Base-by-base conservation (phyloP, 495 filamentous ascomycete species). In the Bacidia gigantensis region DNA sequence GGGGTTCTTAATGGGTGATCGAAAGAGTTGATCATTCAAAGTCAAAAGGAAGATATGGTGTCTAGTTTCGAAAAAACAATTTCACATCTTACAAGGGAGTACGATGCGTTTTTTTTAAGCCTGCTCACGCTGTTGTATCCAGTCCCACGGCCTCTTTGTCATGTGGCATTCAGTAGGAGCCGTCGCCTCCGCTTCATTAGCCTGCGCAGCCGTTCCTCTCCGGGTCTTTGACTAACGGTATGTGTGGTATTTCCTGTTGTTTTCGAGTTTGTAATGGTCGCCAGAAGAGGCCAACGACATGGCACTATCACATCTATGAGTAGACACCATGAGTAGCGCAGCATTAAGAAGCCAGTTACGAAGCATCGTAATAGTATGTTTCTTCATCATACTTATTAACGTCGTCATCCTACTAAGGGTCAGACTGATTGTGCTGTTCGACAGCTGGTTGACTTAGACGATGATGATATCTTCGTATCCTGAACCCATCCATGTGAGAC, bases 1-100 rank as follows among this genome's bases (percentile, higher is more conserved):
- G 14, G 59, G 61, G 25, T 52, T 54, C 11, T 51, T 39, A 18
- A 56, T 29, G 3, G 55, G 61, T 43, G 54, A 60, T 18, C 60
- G 56, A 39, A 54, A 54, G 9, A 64, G 47, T 32, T 57, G 56
- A 39, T 65, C 61, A 45, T 67, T 63, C 25, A 68, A 60, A 17
- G 67, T 65, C 17, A 67, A 67, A 38, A 66, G 55, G 47, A 73
- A 75, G 53, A 73, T 67, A 41, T 76, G 73, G 56, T 75, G 70
- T 26, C 64, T 69, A 25, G n/a, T n/a, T n/a, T n/a, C n/a, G n/a
- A n/a, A n/a, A n/a, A n/a, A n/a, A n/a, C 24, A 17, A 29, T 2
- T 29, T 11, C 5, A 17, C 24, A 14, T 25, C 21, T 24, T 17
- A 2, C 48, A 5, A 55, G 42, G 14, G 2, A 20, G 10, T 38